These are phyloP conservation scores for Strobilomyces confusus DNA, from an alignment of 768 basidiomycete genomes.

Conservation along the genomic window DNA sequence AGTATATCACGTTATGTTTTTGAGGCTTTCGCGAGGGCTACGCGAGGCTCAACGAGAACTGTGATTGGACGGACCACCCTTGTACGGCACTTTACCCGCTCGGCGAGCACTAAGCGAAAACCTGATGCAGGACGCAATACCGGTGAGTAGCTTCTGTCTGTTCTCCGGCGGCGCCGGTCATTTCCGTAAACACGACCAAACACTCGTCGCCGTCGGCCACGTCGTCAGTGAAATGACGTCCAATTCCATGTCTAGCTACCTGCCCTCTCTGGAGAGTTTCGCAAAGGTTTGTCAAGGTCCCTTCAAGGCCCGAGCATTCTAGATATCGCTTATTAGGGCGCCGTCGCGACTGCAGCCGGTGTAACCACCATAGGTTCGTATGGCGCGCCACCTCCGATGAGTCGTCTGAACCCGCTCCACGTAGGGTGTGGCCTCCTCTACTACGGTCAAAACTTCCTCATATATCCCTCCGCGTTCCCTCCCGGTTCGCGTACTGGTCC, in stretches of 20 bases:
- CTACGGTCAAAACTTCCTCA: constrained; percentile 83
- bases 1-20: no score
- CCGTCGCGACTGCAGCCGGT: constrained; percentile 53
- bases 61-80: no score
- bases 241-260: constrained; percentile 33
- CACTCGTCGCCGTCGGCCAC: not conserved
- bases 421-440: constrained; percentile 72
- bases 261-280: constrained; percentile 42
- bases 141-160: no score
- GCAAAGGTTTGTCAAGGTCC: constrained; percentile 38
- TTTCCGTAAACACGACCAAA: constrained; percentile 17
- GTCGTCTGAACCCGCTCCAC: not conserved
- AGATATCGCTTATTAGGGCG: constrained; percentile 36
- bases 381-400: not conserved
- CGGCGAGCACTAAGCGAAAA: no score
- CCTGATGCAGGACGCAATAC: no score
- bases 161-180: no score
- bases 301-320: not conserved
- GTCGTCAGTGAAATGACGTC: not conserved
- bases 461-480: constrained; percentile 84
- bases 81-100: no score
- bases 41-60: no score
- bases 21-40: no score
- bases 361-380: constrained; percentile 52
- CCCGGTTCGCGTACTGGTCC: constrained; percentile 75